phyloP scores from a whole-genome alignment of 108 stramenopile species.

The Stephanodiscus minutulus region DNA sequence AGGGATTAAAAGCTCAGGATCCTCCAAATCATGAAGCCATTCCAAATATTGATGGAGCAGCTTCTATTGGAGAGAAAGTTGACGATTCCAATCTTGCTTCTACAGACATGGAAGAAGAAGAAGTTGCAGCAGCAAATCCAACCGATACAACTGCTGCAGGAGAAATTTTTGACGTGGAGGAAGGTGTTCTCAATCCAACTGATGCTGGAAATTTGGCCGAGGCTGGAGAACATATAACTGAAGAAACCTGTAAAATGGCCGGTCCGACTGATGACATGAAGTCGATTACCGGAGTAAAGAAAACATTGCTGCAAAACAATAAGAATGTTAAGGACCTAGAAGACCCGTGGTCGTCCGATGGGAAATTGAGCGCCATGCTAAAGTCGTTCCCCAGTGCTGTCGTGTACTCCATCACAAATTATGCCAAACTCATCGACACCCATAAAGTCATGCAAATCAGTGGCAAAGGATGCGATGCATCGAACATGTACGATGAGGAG shows the following conservation, averaged over 20 bases:
- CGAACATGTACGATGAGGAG: constrained; percentile 87
- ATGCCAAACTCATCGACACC: constrained; percentile 72
- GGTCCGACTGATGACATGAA: not conserved
- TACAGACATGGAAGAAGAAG: constrained; percentile 5
- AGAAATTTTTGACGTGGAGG: not conserved
- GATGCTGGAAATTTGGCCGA: too few species aligned
- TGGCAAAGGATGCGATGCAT: constrained; percentile 86
- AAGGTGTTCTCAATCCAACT: not conserved
- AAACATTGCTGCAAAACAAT: too few species aligned
- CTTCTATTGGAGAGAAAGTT: not conserved
- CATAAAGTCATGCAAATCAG: constrained; percentile 54
- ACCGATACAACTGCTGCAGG: constrained; percentile 1
- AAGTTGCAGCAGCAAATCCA: not conserved
- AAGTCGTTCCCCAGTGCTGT: constrained; percentile 26
- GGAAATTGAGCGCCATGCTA: constrained; percentile 57
- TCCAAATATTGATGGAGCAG: not conserved
- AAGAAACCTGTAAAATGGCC: too few species aligned
- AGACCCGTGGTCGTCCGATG: constrained; percentile 70
- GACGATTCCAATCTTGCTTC: not conserved
- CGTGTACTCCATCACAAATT: constrained; percentile 66
- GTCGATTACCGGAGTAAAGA: not conserved
- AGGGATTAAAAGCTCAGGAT: not conserved
- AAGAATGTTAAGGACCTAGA: constrained; percentile 25
- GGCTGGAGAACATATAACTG: not conserved
- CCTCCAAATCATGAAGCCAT: not conserved